These are phyloP conservation scores for Phallus indusiatus DNA, from an alignment of 768 basidiomycete genomes.

Conservation along the genomic window DNA sequence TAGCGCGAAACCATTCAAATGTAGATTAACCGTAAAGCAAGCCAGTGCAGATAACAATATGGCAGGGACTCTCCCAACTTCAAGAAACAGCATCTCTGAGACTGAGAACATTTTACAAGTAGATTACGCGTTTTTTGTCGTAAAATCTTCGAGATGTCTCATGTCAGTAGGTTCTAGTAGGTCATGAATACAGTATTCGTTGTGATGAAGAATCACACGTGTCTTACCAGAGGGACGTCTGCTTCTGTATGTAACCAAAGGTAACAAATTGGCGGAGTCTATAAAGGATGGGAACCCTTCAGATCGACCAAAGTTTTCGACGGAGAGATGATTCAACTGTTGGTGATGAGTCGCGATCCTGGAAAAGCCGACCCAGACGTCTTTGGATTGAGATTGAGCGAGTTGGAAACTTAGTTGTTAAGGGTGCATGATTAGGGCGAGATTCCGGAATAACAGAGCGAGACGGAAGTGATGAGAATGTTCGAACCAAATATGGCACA, in stretches of 20 bases:
- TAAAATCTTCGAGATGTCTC: not conserved
- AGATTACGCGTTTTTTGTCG: not conserved
- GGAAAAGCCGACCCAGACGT: not conserved
- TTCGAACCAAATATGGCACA: not conserved
- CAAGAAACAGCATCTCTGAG: too few species aligned
- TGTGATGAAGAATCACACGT: not conserved
- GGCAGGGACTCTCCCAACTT: too few species aligned
- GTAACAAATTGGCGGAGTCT: not conserved
- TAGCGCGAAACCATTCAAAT: too few species aligned
- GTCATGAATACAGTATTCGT: not conserved
- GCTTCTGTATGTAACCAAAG: not conserved
- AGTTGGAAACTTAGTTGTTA: not conserved
- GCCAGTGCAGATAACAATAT: too few species aligned
- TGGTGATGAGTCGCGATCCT: constrained; percentile 1
- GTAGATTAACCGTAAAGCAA: too few species aligned
- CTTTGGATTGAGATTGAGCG: not conserved
- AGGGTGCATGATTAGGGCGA: not conserved
- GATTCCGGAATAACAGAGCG: not conserved
- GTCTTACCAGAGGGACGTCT: not conserved
- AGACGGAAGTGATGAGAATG: constrained; percentile 2
- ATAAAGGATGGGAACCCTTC: not conserved
- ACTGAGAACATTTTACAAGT: too few species aligned
- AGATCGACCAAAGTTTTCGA: constrained; percentile 1
- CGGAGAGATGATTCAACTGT: not conserved
- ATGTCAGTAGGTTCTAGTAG: not conserved